These are phyloP conservation scores for Lachancea sp. DNA, from an alignment of 805 yeast species.

Conservation along the genomic window DNA sequence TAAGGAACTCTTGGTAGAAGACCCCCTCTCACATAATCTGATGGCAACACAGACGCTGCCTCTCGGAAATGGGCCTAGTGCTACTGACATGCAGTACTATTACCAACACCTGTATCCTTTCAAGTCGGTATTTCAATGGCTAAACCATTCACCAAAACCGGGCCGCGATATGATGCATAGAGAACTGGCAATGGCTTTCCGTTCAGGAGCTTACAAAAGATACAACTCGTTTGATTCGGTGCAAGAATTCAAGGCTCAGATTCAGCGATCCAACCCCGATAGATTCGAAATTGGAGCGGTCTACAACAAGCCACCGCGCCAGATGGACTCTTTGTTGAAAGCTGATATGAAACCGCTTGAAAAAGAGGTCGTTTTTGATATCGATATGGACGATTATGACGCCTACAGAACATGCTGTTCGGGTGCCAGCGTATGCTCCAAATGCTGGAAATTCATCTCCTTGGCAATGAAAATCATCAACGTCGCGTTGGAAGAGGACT, in stretches of 20 bases:
- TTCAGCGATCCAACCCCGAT: conserved; percentile 67
- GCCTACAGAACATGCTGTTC: conserved; percentile 88
- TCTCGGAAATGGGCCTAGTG: conserved; percentile 22
- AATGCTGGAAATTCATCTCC: conserved; percentile 90
- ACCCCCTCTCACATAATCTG: not conserved
- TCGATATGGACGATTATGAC: conserved; percentile 96
- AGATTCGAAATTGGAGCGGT: conserved; percentile 95
- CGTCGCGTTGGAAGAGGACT: conserved; percentile 69
- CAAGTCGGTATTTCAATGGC: conserved; percentile 76
- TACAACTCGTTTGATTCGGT: conserved; percentile 66
- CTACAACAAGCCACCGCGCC: conserved; percentile 80
- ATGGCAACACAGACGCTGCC: not conserved
- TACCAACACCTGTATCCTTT: conserved; percentile 72
- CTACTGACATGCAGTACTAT: conserved; percentile 64
- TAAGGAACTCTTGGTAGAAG: too few species aligned
- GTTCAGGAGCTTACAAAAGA: conserved; percentile 84
- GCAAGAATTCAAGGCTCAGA: conserved; percentile 74
- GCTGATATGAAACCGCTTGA: conserved; percentile 70
- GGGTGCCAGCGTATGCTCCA: conserved; percentile 74
- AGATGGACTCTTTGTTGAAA: conserved; percentile 70
- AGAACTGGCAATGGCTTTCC: conserved; percentile 87
- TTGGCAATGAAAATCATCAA: conserved; percentile 76
- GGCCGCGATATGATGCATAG: conserved; percentile 75
- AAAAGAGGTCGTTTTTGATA: conserved; percentile 92
- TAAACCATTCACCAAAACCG: conserved; percentile 76